These are phyloP conservation scores for Neofusicoccum umdonicola DNA, from an alignment of 2,329 filamentous ascomycete genomes.

Conservation along the genomic window DNA sequence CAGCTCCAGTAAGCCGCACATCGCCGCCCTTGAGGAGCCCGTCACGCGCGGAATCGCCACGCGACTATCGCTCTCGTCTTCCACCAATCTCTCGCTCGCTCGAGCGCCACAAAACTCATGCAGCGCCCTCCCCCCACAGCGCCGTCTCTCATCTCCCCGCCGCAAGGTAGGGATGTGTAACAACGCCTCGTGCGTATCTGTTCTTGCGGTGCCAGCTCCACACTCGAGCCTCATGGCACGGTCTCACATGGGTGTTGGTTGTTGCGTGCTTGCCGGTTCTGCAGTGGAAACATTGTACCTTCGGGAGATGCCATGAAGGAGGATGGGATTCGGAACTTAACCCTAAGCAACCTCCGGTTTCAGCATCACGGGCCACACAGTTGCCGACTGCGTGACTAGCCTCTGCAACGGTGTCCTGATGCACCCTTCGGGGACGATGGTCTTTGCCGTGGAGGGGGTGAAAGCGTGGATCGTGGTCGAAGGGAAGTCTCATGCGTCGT, in stretches of 20 bases:
- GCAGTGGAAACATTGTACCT: conserved; percentile 31
- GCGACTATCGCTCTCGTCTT: conserved; percentile 20
- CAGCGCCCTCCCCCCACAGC: conserved; percentile 75
- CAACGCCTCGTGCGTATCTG: conserved; percentile 40
- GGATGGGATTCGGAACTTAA: conserved; percentile 87
- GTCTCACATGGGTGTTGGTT: conserved; percentile 51
- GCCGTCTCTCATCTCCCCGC: conserved; percentile 67
- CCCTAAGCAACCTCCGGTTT: conserved; percentile 82
- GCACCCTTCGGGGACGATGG: conserved; percentile 26
- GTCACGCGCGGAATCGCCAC: conserved; percentile 25
- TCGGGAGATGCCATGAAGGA: conserved; percentile 38
- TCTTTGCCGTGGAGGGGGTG: conserved; percentile 26
- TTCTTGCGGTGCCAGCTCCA: conserved; percentile 45
- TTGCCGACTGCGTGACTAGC: conserved; percentile 71
- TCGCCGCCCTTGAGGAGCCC: conserved; percentile 29
- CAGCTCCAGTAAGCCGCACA: not conserved
- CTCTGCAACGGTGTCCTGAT: conserved; percentile 26
- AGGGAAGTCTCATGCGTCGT: conserved; percentile 69
- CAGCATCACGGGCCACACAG: conserved; percentile 40
- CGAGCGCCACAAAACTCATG: conserved; percentile 36
- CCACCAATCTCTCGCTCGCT: conserved; percentile 34
- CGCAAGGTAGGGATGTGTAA: conserved; percentile 58
- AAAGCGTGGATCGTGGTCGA: conserved; percentile 51
- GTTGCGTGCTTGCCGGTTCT: conserved; percentile 33
- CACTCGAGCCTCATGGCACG: conserved; percentile 61